Percentiles rank a stretch among this genome's conserved stretches.
Evolutionary conservation across 192 early-diverging fungal species (phyloP).

Genomic region (Podila verticillata): DNA sequence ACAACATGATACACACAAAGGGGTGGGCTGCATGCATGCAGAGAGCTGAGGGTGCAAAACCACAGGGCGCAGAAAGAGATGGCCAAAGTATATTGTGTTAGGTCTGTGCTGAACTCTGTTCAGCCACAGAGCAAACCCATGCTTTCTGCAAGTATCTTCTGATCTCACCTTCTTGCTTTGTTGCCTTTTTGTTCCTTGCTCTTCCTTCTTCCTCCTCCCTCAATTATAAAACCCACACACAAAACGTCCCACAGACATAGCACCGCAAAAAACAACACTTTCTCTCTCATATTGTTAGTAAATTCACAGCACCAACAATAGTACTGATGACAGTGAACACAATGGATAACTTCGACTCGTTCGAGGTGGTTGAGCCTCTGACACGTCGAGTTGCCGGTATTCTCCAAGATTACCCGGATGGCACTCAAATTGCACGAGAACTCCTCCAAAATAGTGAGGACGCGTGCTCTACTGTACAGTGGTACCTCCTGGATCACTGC

Average conservation of each 20-base stretch:
- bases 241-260: neutral
- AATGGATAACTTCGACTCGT: neutral
- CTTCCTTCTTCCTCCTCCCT: neutral
- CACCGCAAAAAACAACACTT: neutral
- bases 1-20: too few species aligned
- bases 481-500: conserved; percentile 51
- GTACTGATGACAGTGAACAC: neutral
- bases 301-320: neutral
- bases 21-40: too few species aligned
- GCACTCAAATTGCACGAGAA: conserved; percentile 53
- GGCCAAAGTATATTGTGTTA: too few species aligned
- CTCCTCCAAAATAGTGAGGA: conserved; percentile 41
- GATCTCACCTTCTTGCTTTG: neutral
- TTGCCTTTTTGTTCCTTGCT: neutral
- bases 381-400: conserved; percentile 43
- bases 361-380: conserved; percentile 28
- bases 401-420: conserved; percentile 56
- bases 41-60: too few species aligned
- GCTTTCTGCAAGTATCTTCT: neutral
- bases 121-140: too few species aligned
- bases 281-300: neutral
- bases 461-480: conserved; percentile 26
- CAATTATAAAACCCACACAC: neutral
- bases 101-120: too few species aligned
- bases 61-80: too few species aligned